Evolutionary conservation across 1,284 basidiomycete species (phyloP), one percentile per base, ranked within the genome.

Genomic region (Leccinum cinnamomeum): DNA sequence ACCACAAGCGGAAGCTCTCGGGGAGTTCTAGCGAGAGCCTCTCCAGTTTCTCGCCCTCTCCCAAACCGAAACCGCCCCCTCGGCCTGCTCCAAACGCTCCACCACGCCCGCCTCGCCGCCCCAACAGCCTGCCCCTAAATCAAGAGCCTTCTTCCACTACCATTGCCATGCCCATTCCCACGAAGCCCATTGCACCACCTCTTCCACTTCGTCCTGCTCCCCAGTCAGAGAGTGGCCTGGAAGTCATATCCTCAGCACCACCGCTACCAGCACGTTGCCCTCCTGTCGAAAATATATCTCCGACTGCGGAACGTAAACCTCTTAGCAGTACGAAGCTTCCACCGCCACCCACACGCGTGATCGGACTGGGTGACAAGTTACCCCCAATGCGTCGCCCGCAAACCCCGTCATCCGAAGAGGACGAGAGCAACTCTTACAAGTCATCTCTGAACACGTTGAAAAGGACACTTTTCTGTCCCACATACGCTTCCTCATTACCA

Each of bases 301-400:
- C 65, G 14, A 50, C 39, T 12, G 58, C 54, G 2, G 81, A 87
- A 58, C 80, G 84, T 33, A 87, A 83, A 69, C 61, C 74, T 3
- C 69, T 86, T 30, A 81, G 83, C 1, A 72, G 75, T 23, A 75
- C 75, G 37, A 79, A 73, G 60, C 79, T 86, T 18, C 87, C 82
- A 0, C 90, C 90, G 0, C 90, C 90, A 0, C 90, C 90, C 1
- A 88, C 84, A 0, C 86, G 90, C 4, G 88, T 78, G 0, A 91
- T 92, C 56, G 88, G 76, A 1, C 77, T 83, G 1, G 86, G 88
- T 0, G 87, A 88, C 67, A 90, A 85, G 68, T 79, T 91, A 8
- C 90, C 90, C 2, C 84, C 86, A 3, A 72, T 83, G 23, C 84
- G 85, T n/a, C 78, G 79, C 11, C 72, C 79, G 2, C 71, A 74